Evolutionary conservation across 2,329 filamentous ascomycete species (phyloP).

Genomic region (Hirsutella minnesotensis): DNA sequence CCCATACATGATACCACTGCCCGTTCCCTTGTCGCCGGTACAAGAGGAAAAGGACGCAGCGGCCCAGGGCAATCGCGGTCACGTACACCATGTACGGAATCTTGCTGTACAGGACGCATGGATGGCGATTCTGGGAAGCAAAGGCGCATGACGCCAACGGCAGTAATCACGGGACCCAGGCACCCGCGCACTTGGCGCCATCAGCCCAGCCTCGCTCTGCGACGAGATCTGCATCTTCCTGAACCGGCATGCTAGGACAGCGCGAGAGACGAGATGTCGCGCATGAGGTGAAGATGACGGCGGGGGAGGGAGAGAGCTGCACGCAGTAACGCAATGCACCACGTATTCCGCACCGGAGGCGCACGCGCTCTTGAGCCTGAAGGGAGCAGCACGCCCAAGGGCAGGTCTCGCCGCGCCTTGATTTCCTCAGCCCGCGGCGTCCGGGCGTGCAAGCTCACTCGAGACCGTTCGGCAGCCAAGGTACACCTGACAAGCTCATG

Average conservation of each 20-base stretch:
- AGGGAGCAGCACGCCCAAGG: too few species aligned
- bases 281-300: conserved; percentile 1
- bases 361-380: not conserved
- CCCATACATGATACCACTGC: too few species aligned
- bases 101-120: not conserved
- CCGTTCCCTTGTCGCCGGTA: too few species aligned
- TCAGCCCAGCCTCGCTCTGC: conserved; percentile 1
- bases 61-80: not conserved
- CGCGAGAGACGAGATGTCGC: conserved; percentile 2
- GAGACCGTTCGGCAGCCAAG: not conserved
- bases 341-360: conserved; percentile 1
- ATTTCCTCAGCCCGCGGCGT: too few species aligned
- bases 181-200: not conserved
- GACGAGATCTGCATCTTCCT: conserved; percentile 2
- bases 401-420: too few species aligned
- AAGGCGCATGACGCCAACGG: not conserved
- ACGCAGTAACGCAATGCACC: not conserved
- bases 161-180: not conserved
- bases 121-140: not conserved
- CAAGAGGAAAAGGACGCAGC: not conserved
- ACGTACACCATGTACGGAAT: too few species aligned
- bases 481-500: too few species aligned
- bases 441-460: not conserved
- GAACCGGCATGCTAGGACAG: not conserved
- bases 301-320: not conserved